Base-by-base conservation (phyloP, 331 rosid species). In the Pyracantha coccinea region DNA sequence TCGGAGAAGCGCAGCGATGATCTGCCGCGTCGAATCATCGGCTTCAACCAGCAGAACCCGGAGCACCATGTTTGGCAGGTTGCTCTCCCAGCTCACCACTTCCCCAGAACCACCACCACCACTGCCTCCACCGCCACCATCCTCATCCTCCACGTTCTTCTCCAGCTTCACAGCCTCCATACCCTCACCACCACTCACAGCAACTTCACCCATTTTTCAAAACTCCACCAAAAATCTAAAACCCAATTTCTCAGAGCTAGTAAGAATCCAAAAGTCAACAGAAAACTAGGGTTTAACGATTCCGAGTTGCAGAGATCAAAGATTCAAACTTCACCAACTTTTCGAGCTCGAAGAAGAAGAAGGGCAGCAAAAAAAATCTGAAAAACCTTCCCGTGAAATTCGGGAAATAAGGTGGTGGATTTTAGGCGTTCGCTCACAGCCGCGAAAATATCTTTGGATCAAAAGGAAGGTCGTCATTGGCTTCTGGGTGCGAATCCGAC, bases 11-110 rank as follows among this genome's bases (percentile, higher is more conserved):
- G 92, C 88, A 8, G 97, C 2, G 28, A 92, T 86, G 60, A 90
- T 79, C 62, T 83, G 89, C 16, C 92, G 89, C 64, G 97, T 90
- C 17, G 97, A 83, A 57, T 84, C 84, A 83, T 88, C 97, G 23
- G 92, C 59, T 83, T 92, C 96, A 8, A 92, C 89, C 17, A 88
- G 81, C 5, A 92, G 71, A 68, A 90, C 88, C 50, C 83, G 83
- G 1, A 86, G 84, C 61, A 50, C 78, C 76, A 57, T 61, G 41
- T 54, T 73, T 11, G 86, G 90, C 16, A 91, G 75, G 86, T 80
- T 54, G 75, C 21, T 83, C 69, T 80, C 92, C 87, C 86, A 84
- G 10, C 59, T 58, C 58, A 86, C 82, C 66, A 74, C 78, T 68
- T 89, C 86, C 1, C n/a, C 59, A 3, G 32, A 52, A 32, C 60